These are phyloP conservation scores for Prunella vulgaris DNA, from an alignment of 257 asterid genomes.

Conservation along the genomic window DNA sequence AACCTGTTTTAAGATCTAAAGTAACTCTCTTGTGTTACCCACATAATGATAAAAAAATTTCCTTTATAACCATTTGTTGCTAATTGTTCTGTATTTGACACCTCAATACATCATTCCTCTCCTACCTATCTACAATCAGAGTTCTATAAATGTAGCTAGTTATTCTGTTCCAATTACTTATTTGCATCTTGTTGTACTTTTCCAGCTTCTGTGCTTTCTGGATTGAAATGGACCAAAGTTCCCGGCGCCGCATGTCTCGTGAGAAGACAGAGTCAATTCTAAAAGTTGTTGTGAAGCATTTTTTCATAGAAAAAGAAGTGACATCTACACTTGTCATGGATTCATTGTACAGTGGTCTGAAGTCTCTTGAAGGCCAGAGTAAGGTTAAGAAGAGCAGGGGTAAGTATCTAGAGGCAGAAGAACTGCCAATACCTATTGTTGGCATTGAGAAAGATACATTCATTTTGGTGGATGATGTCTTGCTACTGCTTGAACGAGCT, in stretches of 20 bases:
- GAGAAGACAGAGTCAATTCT: slow-evolving; percentile 79
- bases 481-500: slow-evolving; percentile 81
- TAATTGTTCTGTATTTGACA: background rate
- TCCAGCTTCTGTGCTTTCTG: slow-evolving; percentile 88
- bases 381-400: slow-evolving; percentile 64
- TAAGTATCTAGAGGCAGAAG: slow-evolving; percentile 51
- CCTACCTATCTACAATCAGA: background rate
- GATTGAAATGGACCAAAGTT: slow-evolving; percentile 66
- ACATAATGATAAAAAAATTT: background rate
- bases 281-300: slow-evolving; percentile 74
- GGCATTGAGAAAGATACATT: slow-evolving; percentile 62
- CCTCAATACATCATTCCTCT: background rate
- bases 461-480: slow-evolving; percentile 80
- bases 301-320: slow-evolving; percentile 94
- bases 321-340: slow-evolving; percentile 97
- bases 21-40: background rate
- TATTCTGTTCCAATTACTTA: background rate
- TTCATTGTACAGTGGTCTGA: slow-evolving; percentile 84
- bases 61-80: background rate
- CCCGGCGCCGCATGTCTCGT: slow-evolving; percentile 58
- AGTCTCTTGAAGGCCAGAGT: slow-evolving; percentile 79
- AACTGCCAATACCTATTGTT: slow-evolving; percentile 56
- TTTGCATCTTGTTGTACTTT: slow-evolving; percentile 23
- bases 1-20: background rate
- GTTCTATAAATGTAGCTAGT: background rate